phyloP scores from a whole-genome alignment of 192 early-diverging fungal species.

The Coemansia sp. region DNA sequence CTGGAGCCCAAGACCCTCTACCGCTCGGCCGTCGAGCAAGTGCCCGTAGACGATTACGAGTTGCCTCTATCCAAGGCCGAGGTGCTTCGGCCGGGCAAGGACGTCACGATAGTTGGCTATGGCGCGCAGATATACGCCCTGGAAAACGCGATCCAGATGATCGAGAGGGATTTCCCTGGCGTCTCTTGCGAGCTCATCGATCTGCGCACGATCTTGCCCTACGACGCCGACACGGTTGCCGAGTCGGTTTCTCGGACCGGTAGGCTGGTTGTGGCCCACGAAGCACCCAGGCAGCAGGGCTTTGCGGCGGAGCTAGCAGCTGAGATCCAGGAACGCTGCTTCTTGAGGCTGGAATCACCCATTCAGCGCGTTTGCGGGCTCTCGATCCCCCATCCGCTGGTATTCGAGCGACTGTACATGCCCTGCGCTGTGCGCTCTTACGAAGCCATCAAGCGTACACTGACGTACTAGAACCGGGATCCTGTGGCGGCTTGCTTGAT shows the following conservation, averaged over 20 bases:
- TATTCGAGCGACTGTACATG: slow-evolving; percentile 91
- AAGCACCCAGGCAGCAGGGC: slow-evolving; percentile 84
- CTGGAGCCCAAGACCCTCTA: slow-evolving; percentile 97
- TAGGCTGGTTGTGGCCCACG: slow-evolving; percentile 84
- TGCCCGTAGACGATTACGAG: slow-evolving; percentile 86
- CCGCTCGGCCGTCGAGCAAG: slow-evolving; percentile 90
- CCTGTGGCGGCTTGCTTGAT: too few relatives aligned
- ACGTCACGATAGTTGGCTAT: slow-evolving; percentile 87
- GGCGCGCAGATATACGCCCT: slow-evolving; percentile 92
- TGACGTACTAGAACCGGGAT: slow-evolving; percentile 68
- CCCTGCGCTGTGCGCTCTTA: slow-evolving; percentile 76
- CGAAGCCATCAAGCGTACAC: slow-evolving; percentile 80
- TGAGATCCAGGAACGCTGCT: slow-evolving; percentile 86
- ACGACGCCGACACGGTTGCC: slow-evolving; percentile 84
- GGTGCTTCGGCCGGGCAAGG: slow-evolving; percentile 73
- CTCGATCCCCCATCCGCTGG: slow-evolving; percentile 87
- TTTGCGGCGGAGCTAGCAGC: slow-evolving; percentile 88
- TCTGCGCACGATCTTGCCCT: slow-evolving; percentile 82
- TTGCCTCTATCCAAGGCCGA: slow-evolving; percentile 91
- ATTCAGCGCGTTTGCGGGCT: slow-evolving; percentile 83
- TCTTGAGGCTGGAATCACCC: slow-evolving; percentile 86
- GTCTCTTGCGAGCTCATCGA: slow-evolving; percentile 89
- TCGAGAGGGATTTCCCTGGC: slow-evolving; percentile 81
- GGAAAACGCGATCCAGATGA: slow-evolving; percentile 81
- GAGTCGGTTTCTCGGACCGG: slow-evolving; percentile 93